Conservation (phyloP, 2,329 filamentous ascomycete genomes). For the Neopestalotiopsis rosae region DNA sequence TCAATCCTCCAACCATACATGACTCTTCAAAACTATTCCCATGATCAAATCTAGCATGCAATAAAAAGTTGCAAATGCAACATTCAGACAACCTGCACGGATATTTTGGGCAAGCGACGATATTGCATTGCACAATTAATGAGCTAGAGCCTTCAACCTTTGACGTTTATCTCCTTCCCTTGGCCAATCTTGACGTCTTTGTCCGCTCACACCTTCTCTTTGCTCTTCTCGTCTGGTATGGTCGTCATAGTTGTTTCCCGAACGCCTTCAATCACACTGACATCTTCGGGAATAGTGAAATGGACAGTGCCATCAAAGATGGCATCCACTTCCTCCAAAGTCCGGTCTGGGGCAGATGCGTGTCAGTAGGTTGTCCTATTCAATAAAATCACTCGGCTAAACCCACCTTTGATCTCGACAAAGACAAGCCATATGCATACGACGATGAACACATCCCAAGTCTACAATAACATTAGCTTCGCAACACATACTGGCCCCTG, state of each 20-base stretch:
- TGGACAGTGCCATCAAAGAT: slow-evolving; percentile 1
- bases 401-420: not conserved
- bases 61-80: too few species aligned
- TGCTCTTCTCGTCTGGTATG: not conserved
- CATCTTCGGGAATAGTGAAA: not conserved
- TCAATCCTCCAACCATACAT: not conserved
- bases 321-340: not conserved
- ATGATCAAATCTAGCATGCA: not conserved
- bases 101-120: not conserved
- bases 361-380: not conserved
- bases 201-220: not conserved
- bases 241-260: not conserved
- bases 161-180: not conserved
- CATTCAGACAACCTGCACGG: not conserved
- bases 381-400: not conserved
- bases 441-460: not conserved
- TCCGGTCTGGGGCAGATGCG: not conserved
- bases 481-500: not conserved
- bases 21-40: not conserved
- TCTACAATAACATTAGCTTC: not conserved
- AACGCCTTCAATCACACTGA: not conserved
- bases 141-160: not conserved
- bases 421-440: not conserved
- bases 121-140: too few species aligned
- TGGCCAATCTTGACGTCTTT: not conserved